Evolutionary conservation across 2,329 filamentous ascomycete genomes (phyloP).

Genomic region (Arthroderma sp.): DNA sequence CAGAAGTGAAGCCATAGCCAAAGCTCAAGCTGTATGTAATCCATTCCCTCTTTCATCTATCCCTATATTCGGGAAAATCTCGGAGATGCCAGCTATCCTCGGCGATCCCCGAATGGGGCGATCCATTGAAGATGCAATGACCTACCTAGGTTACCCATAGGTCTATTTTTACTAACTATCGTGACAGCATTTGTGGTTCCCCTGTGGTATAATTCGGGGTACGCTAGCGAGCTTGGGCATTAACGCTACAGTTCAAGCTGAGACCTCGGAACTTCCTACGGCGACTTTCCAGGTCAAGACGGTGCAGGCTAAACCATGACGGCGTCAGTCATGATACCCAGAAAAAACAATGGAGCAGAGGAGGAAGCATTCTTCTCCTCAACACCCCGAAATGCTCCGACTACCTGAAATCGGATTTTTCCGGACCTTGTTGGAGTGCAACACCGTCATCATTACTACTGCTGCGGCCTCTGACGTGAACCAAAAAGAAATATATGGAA

Average conservation of each 20-base stretch:
- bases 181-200: slow-evolving; percentile 81
- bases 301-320: slow-evolving; percentile 49
- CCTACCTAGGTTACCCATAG: not conserved
- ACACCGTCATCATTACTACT: too few relatives aligned
- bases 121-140: not conserved
- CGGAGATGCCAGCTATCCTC: too few relatives aligned
- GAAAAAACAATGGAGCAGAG: too few relatives aligned
- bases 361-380: too few relatives aligned
- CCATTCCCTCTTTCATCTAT: not conserved
- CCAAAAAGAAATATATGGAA: too few relatives aligned
- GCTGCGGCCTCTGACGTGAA: too few relatives aligned
- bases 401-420: too few relatives aligned
- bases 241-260: slow-evolving; percentile 79
- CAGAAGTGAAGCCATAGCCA: slow-evolving; percentile 56
- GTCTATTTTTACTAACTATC: slow-evolving; percentile 9
- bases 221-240: slow-evolving; percentile 88
- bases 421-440: too few relatives aligned
- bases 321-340: not conserved
- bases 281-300: slow-evolving; percentile 97
- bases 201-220: slow-evolving; percentile 81
- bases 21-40: slow-evolving; percentile 61
- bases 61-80: not conserved
- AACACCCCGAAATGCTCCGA: too few relatives aligned
- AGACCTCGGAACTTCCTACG: slow-evolving; percentile 70
- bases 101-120: not conserved